Evolutionary conservation across 2,329 filamentous ascomycete species (phyloP).

Genomic region (Thielaviopsis punctulata): DNA sequence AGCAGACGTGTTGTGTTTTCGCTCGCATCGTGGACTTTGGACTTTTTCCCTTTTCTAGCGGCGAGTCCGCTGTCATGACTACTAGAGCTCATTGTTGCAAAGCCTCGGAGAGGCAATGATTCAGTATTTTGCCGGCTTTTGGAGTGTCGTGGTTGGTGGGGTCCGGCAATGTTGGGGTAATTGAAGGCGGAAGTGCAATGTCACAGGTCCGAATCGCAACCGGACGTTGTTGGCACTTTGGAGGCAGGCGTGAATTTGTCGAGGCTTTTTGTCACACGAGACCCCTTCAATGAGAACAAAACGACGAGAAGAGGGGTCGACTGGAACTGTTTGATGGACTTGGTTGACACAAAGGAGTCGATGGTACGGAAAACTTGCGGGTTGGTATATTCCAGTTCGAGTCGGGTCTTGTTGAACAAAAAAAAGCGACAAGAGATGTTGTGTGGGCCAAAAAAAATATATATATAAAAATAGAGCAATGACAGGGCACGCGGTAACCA

Average conservation of each 20-base stretch:
- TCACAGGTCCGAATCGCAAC: background rate
- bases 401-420: background rate
- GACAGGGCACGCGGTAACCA: background rate
- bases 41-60: conserved; percentile 62
- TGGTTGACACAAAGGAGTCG: background rate
- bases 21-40: conserved; percentile 68
- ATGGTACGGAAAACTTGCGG: background rate
- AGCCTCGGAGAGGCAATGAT: background rate
- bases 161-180: background rate
- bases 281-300: background rate
- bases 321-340: background rate
- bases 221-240: background rate
- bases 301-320: background rate
- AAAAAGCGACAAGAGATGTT: background rate
- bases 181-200: background rate
- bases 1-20: conserved; percentile 79
- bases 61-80: background rate
- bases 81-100: background rate
- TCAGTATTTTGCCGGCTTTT: background rate
- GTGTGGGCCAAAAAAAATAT: no score
- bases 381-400: background rate
- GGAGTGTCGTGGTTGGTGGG: background rate
- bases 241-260: background rate
- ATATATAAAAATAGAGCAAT: background rate
- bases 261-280: background rate